Percentiles rank a stretch among this genome's conserved stretches.
Evolutionary conservation across 208 protist species (phyloP).

Genomic region (Leishmania gerbilli): DNA sequence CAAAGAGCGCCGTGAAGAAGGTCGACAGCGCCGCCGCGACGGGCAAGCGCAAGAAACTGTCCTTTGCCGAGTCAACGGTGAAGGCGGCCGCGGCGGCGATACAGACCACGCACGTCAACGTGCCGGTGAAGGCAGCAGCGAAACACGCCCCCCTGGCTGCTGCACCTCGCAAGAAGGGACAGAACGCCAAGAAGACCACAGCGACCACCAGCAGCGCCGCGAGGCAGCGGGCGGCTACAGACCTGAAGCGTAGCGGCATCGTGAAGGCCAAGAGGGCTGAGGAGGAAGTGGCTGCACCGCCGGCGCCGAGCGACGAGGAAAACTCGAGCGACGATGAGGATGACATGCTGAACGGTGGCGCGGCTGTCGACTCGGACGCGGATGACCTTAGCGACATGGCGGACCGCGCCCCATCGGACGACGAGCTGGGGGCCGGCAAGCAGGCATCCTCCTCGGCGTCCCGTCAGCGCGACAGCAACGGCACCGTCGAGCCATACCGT

Average conservation of each 20-base stretch:
- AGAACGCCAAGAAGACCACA: neutral
- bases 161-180: constrained; percentile 4
- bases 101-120: constrained; percentile 28
- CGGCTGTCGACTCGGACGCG: constrained; percentile 17
- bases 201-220: neutral
- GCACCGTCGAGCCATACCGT: constrained; percentile 44
- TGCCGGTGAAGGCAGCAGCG: constrained; percentile 1
- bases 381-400: constrained; percentile 39
- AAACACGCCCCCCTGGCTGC: constrained; percentile 1
- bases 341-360: constrained; percentile 31
- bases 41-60: constrained; percentile 34
- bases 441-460: constrained; percentile 7
- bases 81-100: constrained; percentile 25
- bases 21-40: constrained; percentile 1
- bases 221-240: constrained; percentile 8
- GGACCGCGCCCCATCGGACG: constrained; percentile 27
- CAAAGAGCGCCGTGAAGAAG: constrained; percentile 27
- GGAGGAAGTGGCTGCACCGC: constrained; percentile 4
- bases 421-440: neutral
- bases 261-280: constrained; percentile 36
- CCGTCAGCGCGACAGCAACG: constrained; percentile 21
- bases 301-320: constrained; percentile 15
- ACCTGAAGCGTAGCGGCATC: constrained; percentile 42
- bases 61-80: constrained; percentile 26
- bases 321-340: constrained; percentile 27